Conservation (phyloP, 352 stramenopile species). For the Phytophthora podocarpi region DNA sequence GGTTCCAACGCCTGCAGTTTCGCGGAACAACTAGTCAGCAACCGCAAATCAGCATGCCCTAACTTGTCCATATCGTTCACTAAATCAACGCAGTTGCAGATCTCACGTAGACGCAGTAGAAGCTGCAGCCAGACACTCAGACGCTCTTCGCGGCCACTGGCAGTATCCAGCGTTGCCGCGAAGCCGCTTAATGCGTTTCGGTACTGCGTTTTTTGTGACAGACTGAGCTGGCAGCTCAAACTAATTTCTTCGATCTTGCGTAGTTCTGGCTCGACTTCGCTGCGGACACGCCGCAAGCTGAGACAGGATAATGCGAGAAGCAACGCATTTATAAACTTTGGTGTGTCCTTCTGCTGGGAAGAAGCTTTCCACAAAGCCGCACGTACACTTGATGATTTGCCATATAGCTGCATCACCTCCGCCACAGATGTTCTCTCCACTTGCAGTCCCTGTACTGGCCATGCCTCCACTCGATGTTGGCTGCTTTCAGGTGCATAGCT, state of each 20-base stretch:
- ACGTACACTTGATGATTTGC: conserved; percentile 46
- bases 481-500: conserved; percentile 7
- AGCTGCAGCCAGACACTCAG: conserved; percentile 69
- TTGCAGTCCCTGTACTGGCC: conserved; percentile 30
- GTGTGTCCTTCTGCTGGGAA: conserved; percentile 28
- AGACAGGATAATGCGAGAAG: conserved; percentile 66
- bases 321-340: conserved; percentile 45
- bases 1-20: conserved; percentile 68
- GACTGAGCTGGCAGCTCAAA: conserved; percentile 58
- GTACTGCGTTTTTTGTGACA: conserved; percentile 72
- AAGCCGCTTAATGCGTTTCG: conserved; percentile 65
- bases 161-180: conserved; percentile 42
- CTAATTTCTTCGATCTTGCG: conserved; percentile 87
- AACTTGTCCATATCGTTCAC: conserved; percentile 82
- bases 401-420: conserved; percentile 50
- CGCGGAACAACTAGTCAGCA: conserved; percentile 61
- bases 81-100: conserved; percentile 86
- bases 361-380: conserved; percentile 53
- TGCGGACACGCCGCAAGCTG: conserved; percentile 67
- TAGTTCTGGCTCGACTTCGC: conserved; percentile 76
- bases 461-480: conserved; percentile 26
- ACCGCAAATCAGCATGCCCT: conserved; percentile 60
- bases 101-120: conserved; percentile 62
- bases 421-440: conserved; percentile 56
- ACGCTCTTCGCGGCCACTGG: conserved; percentile 51